Conservation (phyloP, 2,329 filamentous ascomycete species). For the Geosmithia putterillii region DNA sequence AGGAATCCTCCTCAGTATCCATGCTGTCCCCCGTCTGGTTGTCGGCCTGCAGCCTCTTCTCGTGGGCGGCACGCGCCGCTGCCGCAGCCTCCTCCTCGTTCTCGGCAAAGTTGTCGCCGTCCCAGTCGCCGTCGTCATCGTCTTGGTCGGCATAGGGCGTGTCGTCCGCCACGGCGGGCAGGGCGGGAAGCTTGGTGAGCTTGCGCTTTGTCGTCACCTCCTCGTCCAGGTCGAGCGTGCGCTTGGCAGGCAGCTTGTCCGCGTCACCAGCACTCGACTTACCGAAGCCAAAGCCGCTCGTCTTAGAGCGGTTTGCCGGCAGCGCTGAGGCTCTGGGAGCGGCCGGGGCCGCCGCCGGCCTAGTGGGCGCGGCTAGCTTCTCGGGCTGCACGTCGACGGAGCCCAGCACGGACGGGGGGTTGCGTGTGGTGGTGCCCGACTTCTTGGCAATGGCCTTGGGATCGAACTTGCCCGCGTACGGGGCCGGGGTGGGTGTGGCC, state of each 20-base stretch:
- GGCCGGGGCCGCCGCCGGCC: conserved; percentile 18
- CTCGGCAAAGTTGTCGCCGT: conserved; percentile 64
- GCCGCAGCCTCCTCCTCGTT: conserved; percentile 83
- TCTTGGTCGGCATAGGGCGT: conserved; percentile 50
- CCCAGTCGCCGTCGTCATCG: conserved; percentile 59
- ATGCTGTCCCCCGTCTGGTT: conserved; percentile 34
- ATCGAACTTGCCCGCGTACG: conserved; percentile 72
- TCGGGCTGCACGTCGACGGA: conserved; percentile 27
- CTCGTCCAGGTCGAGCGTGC: conserved; percentile 74
- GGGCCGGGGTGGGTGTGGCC: conserved; percentile 35
- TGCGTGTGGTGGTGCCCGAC: conserved; percentile 43
- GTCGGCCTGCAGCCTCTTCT: conserved; percentile 50
- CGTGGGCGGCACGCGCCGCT: conserved; percentile 72
- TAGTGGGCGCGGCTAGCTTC: conserved; percentile 14
- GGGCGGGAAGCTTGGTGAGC: conserved; percentile 77
- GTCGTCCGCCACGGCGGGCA: conserved; percentile 53
- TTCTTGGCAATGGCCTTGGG: conserved; percentile 80
- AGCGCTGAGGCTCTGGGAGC: conserved; percentile 33
- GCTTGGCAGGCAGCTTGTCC: conserved; percentile 57
- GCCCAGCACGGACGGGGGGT: conserved; percentile 38
- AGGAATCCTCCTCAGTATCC: conserved; percentile 22
- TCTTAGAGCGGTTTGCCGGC: conserved; percentile 58
- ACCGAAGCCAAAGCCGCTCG: conserved; percentile 73
- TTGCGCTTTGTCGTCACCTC: conserved; percentile 80
- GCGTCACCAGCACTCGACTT: conserved; percentile 52